Percentiles rank a stretch among this genome's conserved stretches.
phyloP scores from a whole-genome alignment of 306 rosid genomes.

The Medicago lupulina region DNA sequence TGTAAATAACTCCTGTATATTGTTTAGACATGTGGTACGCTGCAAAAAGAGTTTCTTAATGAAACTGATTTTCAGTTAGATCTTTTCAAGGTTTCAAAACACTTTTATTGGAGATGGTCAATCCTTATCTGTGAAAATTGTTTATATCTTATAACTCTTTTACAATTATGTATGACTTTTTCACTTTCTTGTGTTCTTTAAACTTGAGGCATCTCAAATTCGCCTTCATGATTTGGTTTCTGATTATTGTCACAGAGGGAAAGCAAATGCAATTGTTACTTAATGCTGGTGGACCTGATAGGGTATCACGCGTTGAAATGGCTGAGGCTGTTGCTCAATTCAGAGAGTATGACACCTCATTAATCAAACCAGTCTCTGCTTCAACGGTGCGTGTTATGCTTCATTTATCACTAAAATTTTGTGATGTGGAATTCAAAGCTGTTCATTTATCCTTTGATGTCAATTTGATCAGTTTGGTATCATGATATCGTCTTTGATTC shows the following conservation, averaged over 20 bases:
- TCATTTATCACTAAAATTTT: slow-evolving; percentile 33
- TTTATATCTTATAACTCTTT: slow-evolving; percentile 12
- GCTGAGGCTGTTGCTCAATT: slow-evolving; percentile 84
- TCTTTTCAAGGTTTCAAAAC: slow-evolving; percentile 30
- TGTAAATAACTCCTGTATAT: slow-evolving; percentile 13
- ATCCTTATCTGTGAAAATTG: not conserved
- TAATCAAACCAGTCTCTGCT: slow-evolving; percentile 74
- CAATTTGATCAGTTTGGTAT: slow-evolving; percentile 23
- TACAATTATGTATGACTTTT: not conserved
- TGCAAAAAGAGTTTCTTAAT: not conserved
- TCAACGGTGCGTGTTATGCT: slow-evolving; percentile 59
- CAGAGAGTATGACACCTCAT: slow-evolving; percentile 69
- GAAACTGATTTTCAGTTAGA: slow-evolving; percentile 6
- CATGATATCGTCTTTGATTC: slow-evolving; percentile 8
- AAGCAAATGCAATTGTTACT: slow-evolving; percentile 73
- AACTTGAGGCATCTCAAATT: slow-evolving; percentile 36
- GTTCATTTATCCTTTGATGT: slow-evolving; percentile 27
- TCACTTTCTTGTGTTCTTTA: slow-evolving; percentile 32
- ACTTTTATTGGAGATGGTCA: not conserved
- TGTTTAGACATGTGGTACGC: not conserved
- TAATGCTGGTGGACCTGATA: slow-evolving; percentile 87
- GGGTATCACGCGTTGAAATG: slow-evolving; percentile 85
- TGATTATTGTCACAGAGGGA: slow-evolving; percentile 52
- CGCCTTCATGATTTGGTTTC: slow-evolving; percentile 37
- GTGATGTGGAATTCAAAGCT: slow-evolving; percentile 17